Evolutionary conservation across 2,329 filamentous ascomycete genomes (phyloP).

Genomic region (Colletotrichum neosansevieriae): DNA sequence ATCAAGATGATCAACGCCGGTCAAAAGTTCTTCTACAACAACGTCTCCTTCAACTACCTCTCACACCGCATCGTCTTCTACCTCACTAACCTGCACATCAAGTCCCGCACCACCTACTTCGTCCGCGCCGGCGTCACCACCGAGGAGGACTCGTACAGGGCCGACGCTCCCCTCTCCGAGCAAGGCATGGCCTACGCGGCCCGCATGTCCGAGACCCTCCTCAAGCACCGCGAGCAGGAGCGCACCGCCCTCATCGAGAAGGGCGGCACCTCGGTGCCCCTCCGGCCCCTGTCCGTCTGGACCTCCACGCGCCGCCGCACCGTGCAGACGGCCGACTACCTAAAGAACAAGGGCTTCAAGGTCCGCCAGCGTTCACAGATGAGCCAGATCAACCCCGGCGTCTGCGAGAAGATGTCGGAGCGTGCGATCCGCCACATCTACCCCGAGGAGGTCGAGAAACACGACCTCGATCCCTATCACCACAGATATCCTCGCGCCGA

Average conservation of each 20-base stretch:
- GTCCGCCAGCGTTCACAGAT: constrained; percentile 94
- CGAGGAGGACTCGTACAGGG: constrained; percentile 93
- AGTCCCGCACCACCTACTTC: constrained; percentile 93
- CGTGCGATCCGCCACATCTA: constrained; percentile 83
- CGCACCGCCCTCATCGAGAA: constrained; percentile 75
- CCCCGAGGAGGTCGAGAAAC: constrained; percentile 91
- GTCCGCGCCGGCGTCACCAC: constrained; percentile 86
- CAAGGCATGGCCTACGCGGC: constrained; percentile 84
- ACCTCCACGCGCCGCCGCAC: constrained; percentile 92
- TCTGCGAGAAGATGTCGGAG: constrained; percentile 94
- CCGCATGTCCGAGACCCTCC: constrained; percentile 86
- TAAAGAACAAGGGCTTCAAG: constrained; percentile 84
- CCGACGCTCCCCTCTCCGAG: constrained; percentile 85
- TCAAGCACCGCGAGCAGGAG: constrained; percentile 87
- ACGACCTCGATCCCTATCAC: constrained; percentile 95
- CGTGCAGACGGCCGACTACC: constrained; percentile 86
- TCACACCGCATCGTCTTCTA: constrained; percentile 99
- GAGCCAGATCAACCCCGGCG: constrained; percentile 96
- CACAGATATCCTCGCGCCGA: constrained; percentile 96
- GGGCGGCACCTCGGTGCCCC: constrained; percentile 74
- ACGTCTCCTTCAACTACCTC: constrained; percentile 95
- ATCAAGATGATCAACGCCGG: constrained; percentile 99
- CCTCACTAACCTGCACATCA: constrained; percentile 96
- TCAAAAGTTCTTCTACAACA: constrained; percentile 93
- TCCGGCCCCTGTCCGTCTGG: constrained; percentile 91